Conservation (phyloP, 2,329 filamentous ascomycete species). For the Byssochlamys sp. region DNA sequence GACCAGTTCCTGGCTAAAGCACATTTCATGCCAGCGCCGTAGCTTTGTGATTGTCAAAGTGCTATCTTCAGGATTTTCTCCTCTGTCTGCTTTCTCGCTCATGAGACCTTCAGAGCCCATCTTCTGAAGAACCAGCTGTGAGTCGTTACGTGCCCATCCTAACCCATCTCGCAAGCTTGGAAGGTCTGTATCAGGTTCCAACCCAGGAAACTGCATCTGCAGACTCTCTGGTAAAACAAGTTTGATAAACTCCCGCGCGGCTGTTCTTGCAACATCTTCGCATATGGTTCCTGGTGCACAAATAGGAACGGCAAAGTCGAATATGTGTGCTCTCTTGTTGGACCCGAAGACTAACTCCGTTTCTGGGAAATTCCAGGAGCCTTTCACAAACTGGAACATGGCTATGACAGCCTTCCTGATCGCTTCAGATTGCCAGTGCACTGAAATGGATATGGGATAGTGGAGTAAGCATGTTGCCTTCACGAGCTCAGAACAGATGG, state of each 20-base stretch:
- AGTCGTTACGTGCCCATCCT: neutral
- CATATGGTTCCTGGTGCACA: slow-evolving; percentile 10
- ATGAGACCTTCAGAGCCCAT: neutral
- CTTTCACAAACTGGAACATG: slow-evolving; percentile 12
- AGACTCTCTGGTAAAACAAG: slow-evolving; percentile 4
- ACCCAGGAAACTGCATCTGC: neutral
- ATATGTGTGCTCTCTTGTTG: slow-evolving; percentile 11
- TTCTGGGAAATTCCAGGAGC: slow-evolving; percentile 11
- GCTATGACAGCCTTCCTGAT: slow-evolving; percentile 7
- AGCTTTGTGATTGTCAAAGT: neutral
- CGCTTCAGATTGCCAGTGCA: neutral
- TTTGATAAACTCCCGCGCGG: slow-evolving; percentile 10
- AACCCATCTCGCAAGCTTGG: neutral
- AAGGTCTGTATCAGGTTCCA: neutral
- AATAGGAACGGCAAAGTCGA: slow-evolving; percentile 14
- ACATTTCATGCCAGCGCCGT: neutral
- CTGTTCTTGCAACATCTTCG: slow-evolving; percentile 11
- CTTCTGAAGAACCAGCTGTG: neutral
- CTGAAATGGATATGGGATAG: slow-evolving; percentile 10
- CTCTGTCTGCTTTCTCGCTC: neutral
- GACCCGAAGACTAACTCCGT: slow-evolving; percentile 7
- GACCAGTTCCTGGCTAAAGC: neutral
- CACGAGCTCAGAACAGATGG: slow-evolving; percentile 9
- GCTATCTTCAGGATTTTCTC: neutral
- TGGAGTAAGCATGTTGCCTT: slow-evolving; percentile 12